Evolutionary conservation across 75 land plant genomes (phyloP).

Genomic region (Sequoiadendron giganteum): DNA sequence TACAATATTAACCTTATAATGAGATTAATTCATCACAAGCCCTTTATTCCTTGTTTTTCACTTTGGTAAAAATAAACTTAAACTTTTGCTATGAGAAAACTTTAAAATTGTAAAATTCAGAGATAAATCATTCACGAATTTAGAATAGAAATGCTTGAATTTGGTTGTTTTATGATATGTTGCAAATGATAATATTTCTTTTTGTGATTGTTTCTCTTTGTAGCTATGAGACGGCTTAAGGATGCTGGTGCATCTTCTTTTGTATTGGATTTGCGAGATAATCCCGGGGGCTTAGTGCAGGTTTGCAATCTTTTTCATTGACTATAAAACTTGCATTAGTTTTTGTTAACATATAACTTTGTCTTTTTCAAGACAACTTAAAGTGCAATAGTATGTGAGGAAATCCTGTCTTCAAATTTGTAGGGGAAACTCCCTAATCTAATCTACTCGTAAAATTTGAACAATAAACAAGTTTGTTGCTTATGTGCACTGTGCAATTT

Average conservation of each 20-base stretch:
- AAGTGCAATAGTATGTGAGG: too few relatives aligned
- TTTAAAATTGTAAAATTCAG: neutral
- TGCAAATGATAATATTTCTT: neutral
- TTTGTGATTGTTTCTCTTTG: constrained; percentile 11
- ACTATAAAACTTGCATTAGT: neutral
- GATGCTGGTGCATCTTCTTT: constrained; percentile 87
- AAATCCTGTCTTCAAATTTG: too few relatives aligned
- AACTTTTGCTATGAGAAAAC: neutral
- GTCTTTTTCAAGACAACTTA: too few relatives aligned
- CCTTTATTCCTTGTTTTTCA: neutral
- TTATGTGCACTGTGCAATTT: too few relatives aligned
- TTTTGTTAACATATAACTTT: too few relatives aligned
- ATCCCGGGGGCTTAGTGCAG: constrained; percentile 96
- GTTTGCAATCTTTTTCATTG: constrained; percentile 28
- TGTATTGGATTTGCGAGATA: constrained; percentile 87
- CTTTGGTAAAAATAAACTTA: neutral
- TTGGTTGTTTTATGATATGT: neutral
- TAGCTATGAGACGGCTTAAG: constrained; percentile 83
- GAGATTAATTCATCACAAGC: neutral
- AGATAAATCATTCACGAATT: neutral
- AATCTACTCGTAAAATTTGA: too few relatives aligned
- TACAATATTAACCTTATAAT: neutral
- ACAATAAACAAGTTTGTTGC: too few relatives aligned
- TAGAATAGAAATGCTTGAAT: neutral
- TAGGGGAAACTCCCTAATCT: too few relatives aligned